Evolutionary conservation across 805 yeast species (phyloP).

Genomic region (Komagataella pastoris): DNA sequence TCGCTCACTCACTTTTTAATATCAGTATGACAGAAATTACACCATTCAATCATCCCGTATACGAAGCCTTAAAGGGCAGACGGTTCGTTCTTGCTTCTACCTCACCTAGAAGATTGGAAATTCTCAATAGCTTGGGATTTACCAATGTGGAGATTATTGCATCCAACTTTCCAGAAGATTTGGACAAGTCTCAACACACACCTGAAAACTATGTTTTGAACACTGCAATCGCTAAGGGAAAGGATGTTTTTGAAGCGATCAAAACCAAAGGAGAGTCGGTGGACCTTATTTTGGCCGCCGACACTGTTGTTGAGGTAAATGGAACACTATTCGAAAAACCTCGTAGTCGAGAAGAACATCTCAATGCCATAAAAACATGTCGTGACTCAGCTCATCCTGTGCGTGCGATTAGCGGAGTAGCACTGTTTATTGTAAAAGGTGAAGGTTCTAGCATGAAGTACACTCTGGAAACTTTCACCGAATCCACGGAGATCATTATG

Average conservation of each 20-base stretch:
- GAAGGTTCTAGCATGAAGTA: conserved; percentile 6
- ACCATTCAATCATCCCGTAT: conserved; percentile 19
- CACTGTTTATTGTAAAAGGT: conserved; percentile 18
- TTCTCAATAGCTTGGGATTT: conserved; percentile 49
- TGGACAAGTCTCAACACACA: conserved; percentile 36
- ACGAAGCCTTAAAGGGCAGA: conserved; percentile 9
- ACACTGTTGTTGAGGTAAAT: conserved; percentile 56
- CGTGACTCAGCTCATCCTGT: conserved; percentile 31
- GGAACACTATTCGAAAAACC: conserved; percentile 76
- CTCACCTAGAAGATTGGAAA: conserved; percentile 70
- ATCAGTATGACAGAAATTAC: conserved; percentile 2
- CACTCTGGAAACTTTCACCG: conserved; percentile 9
- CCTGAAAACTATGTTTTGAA: conserved; percentile 50
- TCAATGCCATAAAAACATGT: conserved; percentile 31
- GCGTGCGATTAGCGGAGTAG: conserved; percentile 41
- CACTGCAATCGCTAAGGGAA: conserved; percentile 60
- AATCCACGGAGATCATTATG: conserved; percentile 14
- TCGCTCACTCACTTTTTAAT: conserved; percentile 15
- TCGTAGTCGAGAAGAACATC: conserved; percentile 31
- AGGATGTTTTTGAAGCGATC: conserved; percentile 40
- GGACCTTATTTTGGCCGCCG: conserved; percentile 39
- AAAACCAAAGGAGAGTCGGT: conserved; percentile 4
- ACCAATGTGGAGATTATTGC: conserved; percentile 30
- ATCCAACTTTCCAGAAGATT: conserved; percentile 68
- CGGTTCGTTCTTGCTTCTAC: conserved; percentile 63